Evolutionary conservation across 2,329 filamentous ascomycete genomes (phyloP).

Genomic region (Sordariomycetes sp.): DNA sequence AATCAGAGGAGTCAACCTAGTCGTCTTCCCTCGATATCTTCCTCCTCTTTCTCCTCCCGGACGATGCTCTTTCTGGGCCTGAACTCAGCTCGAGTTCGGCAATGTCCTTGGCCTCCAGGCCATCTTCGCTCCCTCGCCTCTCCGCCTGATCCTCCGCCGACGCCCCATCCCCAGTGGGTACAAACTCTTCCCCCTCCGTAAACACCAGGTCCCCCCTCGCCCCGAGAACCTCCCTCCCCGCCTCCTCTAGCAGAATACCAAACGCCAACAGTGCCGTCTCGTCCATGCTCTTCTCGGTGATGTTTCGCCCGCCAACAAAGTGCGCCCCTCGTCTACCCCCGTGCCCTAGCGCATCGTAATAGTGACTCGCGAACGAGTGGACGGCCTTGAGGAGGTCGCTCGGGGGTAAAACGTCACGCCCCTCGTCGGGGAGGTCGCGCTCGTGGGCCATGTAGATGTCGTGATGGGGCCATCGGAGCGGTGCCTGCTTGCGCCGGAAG

Average conservation of each 20-base stretch:
- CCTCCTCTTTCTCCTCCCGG: slow-evolving; percentile 17
- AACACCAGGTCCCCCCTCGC: slow-evolving; percentile 58
- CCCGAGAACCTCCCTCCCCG: slow-evolving; percentile 45
- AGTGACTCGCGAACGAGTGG: slow-evolving; percentile 54
- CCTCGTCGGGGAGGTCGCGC: slow-evolving; percentile 31
- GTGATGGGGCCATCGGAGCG: slow-evolving; percentile 53
- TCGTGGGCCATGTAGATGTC: slow-evolving; percentile 60
- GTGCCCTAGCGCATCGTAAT: slow-evolving; percentile 36
- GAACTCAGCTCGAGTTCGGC: not conserved
- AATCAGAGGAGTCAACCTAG: not conserved
- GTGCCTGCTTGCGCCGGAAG: slow-evolving; percentile 51
- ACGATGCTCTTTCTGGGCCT: not conserved
- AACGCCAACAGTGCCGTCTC: slow-evolving; percentile 66
- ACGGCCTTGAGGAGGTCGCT: slow-evolving; percentile 57
- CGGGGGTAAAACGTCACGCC: slow-evolving; percentile 42
- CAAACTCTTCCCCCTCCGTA: slow-evolving; percentile 38
- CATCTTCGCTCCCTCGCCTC: not conserved
- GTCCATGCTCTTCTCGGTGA: slow-evolving; percentile 54
- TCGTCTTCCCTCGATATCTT: slow-evolving; percentile 11
- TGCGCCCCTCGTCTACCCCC: slow-evolving; percentile 4
- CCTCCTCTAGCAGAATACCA: slow-evolving; percentile 64
- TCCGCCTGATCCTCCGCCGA: not conserved
- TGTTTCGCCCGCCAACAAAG: slow-evolving; percentile 12
- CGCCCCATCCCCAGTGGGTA: not conserved
- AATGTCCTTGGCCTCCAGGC: not conserved